phyloP scores from a whole-genome alignment of 2,329 filamentous ascomycete species.

The Tolypocladium amazonense region DNA sequence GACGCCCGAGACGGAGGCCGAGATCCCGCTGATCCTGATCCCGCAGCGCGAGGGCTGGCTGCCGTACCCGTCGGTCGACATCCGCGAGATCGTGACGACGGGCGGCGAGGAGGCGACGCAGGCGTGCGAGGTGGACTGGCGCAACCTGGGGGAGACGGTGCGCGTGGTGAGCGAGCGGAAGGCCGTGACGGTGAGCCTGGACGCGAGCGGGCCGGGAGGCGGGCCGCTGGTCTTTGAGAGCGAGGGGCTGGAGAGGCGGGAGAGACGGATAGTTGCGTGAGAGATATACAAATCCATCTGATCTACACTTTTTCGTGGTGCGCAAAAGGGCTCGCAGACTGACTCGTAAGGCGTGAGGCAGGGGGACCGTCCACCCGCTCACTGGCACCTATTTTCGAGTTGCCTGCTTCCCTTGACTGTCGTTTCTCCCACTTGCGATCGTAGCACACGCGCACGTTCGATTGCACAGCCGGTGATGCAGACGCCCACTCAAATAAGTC shows the following conservation, averaged over 20 bases:
- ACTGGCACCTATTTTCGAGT: too few relatives aligned
- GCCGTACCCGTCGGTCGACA: slow-evolving; percentile 69
- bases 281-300: background rate
- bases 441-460: too few relatives aligned
- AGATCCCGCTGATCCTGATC: slow-evolving; percentile 64
- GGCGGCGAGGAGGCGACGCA: slow-evolving; percentile 12
- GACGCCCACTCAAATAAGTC: too few relatives aligned
- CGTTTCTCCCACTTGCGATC: too few relatives aligned
- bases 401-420: too few relatives aligned
- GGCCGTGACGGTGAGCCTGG: slow-evolving; percentile 63
- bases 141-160: slow-evolving; percentile 68
- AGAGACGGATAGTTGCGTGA: slow-evolving; percentile 26
- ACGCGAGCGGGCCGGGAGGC: slow-evolving; percentile 53
- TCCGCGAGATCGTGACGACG: slow-evolving; percentile 46
- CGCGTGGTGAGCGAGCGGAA: slow-evolving; percentile 61
- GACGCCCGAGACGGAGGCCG: slow-evolving; percentile 38
- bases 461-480: too few relatives aligned
- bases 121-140: slow-evolving; percentile 68
- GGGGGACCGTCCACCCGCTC: too few relatives aligned
- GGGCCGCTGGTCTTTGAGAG: slow-evolving; percentile 58
- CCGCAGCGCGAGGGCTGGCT: slow-evolving; percentile 69
- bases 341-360: too few relatives aligned
- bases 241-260: slow-evolving; percentile 25
- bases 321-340: too few relatives aligned
- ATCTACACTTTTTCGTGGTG: too few relatives aligned